Conservation (phyloP, 306 rosid species). For the Clitoria ternatea region DNA sequence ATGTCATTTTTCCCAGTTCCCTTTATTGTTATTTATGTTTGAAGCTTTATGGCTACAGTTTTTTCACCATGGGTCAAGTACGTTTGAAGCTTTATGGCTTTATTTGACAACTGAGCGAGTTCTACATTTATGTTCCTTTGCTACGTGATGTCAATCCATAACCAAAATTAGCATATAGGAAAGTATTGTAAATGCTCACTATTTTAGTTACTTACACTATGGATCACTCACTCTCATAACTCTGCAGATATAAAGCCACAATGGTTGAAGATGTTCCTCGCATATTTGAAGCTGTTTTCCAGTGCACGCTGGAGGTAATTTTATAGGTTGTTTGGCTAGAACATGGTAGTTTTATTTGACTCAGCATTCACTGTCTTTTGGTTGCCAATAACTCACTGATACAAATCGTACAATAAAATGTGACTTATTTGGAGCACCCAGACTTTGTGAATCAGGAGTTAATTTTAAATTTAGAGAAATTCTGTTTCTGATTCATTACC, state of each 20-base stretch:
- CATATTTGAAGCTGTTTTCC: slow-evolving; percentile 96
- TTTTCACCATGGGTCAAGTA: no score
- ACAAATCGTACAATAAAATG: no score
- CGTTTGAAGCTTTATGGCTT: no score
- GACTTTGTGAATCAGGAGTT: background rate
- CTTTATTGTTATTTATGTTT: background rate
- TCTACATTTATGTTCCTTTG: background rate
- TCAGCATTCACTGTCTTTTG: background rate
- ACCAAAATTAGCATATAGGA: background rate
- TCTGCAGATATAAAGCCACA: slow-evolving; percentile 71
- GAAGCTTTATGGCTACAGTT: no score
- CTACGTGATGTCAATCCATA: background rate
- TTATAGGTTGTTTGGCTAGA: background rate
- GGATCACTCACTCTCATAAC: background rate
- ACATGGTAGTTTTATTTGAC: background rate
- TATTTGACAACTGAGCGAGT: no score
- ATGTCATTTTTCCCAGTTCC: background rate
- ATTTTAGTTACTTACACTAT: background rate
- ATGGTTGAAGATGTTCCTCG: slow-evolving; percentile 91
- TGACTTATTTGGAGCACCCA: background rate
- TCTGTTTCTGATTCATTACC: background rate
- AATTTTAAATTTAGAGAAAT: background rate
- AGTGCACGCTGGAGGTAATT: slow-evolving; percentile 94
- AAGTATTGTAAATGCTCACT: background rate
- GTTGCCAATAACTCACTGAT: background rate